phyloP scores from a whole-genome alignment of 1,284 basidiomycete species.

The Somion occarium region DNA sequence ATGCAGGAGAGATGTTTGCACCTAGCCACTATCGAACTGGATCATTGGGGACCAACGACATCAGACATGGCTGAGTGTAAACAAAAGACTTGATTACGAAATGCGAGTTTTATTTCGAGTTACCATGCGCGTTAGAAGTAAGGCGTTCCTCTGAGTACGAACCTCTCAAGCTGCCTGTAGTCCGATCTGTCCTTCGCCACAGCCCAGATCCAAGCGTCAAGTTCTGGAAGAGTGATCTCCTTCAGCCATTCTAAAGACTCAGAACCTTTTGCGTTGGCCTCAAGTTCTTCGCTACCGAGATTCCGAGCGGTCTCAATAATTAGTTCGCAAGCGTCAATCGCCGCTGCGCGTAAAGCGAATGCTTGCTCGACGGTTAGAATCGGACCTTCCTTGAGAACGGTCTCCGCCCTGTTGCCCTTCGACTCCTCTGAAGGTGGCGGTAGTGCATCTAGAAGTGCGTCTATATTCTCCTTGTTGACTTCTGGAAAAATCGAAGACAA shows the following conservation, averaged over 20 bases:
- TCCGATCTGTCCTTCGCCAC: slow-evolving; percentile 71
- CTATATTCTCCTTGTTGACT: slow-evolving; percentile 35
- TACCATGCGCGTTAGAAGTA: too few species aligned
- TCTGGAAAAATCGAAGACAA: slow-evolving; percentile 42
- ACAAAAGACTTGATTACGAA: too few species aligned
- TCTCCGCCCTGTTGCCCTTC: slow-evolving; percentile 16
- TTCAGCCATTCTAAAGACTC: slow-evolving; percentile 43
- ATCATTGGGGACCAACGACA: too few species aligned
- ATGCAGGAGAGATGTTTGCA: too few species aligned
- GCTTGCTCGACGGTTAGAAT: slow-evolving; percentile 56
- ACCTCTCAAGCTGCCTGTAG: slow-evolving; percentile 58
- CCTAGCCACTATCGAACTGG: too few species aligned
- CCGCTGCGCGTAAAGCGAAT: slow-evolving; percentile 74
- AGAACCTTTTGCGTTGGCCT: slow-evolving; percentile 16
- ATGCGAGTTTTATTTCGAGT: too few species aligned
- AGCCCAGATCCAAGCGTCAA: slow-evolving; percentile 76
- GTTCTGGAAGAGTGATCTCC: slow-evolving; percentile 50
- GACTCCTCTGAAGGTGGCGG: slow-evolving; percentile 15
- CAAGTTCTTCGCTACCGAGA: slow-evolving; percentile 31
- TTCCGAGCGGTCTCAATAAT: slow-evolving; percentile 53
- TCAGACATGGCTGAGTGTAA: too few species aligned
- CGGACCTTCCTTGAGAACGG: slow-evolving; percentile 55
- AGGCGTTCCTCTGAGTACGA: slow-evolving; percentile 56
- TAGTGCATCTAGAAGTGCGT: slow-evolving; percentile 33
- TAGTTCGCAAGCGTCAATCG: slow-evolving; percentile 70